Base-by-base conservation (phyloP, 2,329 filamentous ascomycete genomes). In the Tolypocladium tropicale region DNA sequence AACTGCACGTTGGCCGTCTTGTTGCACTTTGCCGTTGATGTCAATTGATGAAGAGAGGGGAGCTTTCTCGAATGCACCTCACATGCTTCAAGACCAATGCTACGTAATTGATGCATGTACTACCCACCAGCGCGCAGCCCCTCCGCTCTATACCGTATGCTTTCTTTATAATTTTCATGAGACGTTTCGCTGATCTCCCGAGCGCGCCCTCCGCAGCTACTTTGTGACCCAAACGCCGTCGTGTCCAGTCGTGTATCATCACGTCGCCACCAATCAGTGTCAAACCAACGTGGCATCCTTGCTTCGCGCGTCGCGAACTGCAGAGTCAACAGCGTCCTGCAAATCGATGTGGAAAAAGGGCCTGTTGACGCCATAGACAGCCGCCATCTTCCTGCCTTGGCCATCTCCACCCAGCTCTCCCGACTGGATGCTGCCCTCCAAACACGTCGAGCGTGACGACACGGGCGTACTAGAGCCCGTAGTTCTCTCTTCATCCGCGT, bases 311-410 rank as follows among this genome's bases (percentile, higher is more conserved):
- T 67, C 64, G 18, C 60, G 53, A 12, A 71, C 65, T 0, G 70
- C 71, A 3, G 66, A 65, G 36, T 73, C 69, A 6, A 78, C 67
- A 7, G 75, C 76, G 21, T 72, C 73, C 25, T 68, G 63, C 18
- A 79, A 63, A 58, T 79, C 76, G 4, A 74, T 58, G 52, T 79
- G 77, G 65, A 79, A 78, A 57, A 74, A 78, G 0, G 77, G 77
- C 53, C 75, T 65, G 56, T 78, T 74, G 18, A 75, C 69, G 1
- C 71, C 72, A 32, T 65, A 70, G 0, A 76, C 60, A 2, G 73
- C 65, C 21, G 64, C 62, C 58, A 58, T 56, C 18, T 49, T 53
- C 33, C n/a, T 37, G n/a, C 5, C 12, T 16, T 23, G 30, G 18
- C 14, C 23, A 36, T 23, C 14, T 21, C 21, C 33, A 52, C 14